phyloP scores from a whole-genome alignment of 345 rosid species.

The Dipteronia sinensis region DNA sequence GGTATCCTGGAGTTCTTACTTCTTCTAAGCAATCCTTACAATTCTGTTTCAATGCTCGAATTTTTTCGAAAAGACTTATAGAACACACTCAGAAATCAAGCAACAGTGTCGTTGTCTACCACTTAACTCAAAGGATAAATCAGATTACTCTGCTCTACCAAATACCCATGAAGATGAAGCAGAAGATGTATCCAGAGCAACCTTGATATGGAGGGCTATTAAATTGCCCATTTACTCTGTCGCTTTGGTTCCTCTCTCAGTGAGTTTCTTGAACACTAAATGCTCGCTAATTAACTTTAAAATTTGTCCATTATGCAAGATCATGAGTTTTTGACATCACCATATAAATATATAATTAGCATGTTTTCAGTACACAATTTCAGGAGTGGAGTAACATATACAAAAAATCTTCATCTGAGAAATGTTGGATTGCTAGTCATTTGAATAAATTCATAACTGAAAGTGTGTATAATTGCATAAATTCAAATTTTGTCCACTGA shows the following conservation, averaged over 20 bases:
- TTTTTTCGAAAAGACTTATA: slow-evolving; percentile 9
- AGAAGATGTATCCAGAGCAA: slow-evolving; percentile 50
- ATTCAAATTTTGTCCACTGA: neutral
- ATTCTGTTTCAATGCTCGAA: slow-evolving; percentile 16
- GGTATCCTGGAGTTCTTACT: slow-evolving; percentile 24
- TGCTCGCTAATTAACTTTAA: neutral
- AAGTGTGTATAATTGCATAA: neutral
- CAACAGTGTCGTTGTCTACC: neutral
- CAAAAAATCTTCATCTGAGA: too few species aligned
- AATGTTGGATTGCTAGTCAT: neutral
- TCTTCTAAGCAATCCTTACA: slow-evolving; percentile 17
- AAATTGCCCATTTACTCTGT: slow-evolving; percentile 85
- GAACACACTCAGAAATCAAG: slow-evolving; percentile 15
- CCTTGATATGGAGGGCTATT: slow-evolving; percentile 88
- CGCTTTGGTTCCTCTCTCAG: slow-evolving; percentile 85
- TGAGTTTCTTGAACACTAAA: slow-evolving; percentile 36
- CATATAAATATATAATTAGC: neutral
- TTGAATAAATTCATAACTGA: neutral
- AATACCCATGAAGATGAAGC: slow-evolving; percentile 28
- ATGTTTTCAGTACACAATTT: neutral
- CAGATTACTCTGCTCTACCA: slow-evolving; percentile 1
- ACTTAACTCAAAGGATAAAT: slow-evolving; percentile 25
- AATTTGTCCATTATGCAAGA: neutral
- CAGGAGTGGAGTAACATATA: too few species aligned
- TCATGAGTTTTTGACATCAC: neutral